Base-by-base conservation (phyloP, 169 alveolate species). In the Theileria parva region DNA sequence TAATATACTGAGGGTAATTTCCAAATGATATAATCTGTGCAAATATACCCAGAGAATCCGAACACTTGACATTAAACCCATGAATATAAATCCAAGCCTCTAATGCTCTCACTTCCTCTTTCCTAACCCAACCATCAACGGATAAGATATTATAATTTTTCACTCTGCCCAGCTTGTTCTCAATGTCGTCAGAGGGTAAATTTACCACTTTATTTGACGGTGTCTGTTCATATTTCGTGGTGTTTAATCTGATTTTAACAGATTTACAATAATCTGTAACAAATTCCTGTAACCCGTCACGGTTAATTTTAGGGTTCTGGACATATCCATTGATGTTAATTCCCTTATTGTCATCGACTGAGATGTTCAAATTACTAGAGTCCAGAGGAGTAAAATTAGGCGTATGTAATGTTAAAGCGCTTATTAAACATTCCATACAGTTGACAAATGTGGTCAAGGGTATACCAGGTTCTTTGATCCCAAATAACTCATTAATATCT, bases 21-120 rank as follows among this genome's bases (percentile, higher is more conserved):
- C 96, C 93, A 60, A 86, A 86, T n/a, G 95, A 85, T 19, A 90
- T 88, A 86, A 93, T 86, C 55, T 93, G 94, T 0, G 92, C 95
- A n/a, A 93, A 79, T 15, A 80, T 86, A 50, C 89, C 86, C 0
- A 93, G 57, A 8, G 92, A 80, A 61, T 79, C 91, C 34, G 76
- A 70, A 67, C 84, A 86, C 28, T 84, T 83, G 32, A 80, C 83
- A 19, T 89, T 86, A 25, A 75, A 88, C 0, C 96, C 96, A 75
- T 93, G 95, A 37, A 93, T 92, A 70, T 88, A 93, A 51, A 93
- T 79, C 50, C 89, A 88, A 13, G 88, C 95, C 74, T 93, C 96
- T 81, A 17, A 77, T 77, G 30, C 86, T 88, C n/a, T 86, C 79
- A 27, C 85, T 70, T 55, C 89, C 77, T 68, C 77, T 13, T 59